Evolutionary conservation across 192 early-diverging fungal genomes (phyloP), one percentile per base, ranked within the genome.

Genomic region (Linnemannia zychae): DNA sequence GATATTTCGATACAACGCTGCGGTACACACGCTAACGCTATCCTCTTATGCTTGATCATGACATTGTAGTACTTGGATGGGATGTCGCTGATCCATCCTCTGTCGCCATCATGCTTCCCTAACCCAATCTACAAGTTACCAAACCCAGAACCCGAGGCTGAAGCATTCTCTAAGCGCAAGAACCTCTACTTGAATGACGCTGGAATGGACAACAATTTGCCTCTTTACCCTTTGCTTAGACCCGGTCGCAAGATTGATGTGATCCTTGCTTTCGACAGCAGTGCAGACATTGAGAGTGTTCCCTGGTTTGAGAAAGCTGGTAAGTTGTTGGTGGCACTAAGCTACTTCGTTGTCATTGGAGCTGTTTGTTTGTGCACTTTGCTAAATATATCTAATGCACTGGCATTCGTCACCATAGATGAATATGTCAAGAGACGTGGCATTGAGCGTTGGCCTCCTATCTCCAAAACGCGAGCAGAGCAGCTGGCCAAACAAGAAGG

Each of bases 151-250:
- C 79, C 84, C 9, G 76, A 78, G 36, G 79, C 77, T 7, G 78
- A 77, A 16, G 49, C 47, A 16, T 44, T 84, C 22, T 81, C 78
- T 67, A 78, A 85, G 28, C 60, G 68, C 71, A 86, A 79, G 68
- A 72, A 87, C 79, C 65, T 78, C 76, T 93, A 90, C 33, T 80
- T 96, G 52, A 94, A 94, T 87, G 96, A 97, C 84, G 95, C 94
- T 20, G 96, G 94, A 12, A 90, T 94, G 86, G 92, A 95, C 63
- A 97, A 97, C 82, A 96, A 97, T 80, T 86, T 95, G 49, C 95
- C 96, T 0, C 90, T 97, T 52, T 94, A 95, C 33, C 93, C 95
- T 24, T 75, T 97, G 22, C 76, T 94, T 34, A 84, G 94, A 7
- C 87, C 90, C 4, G 93, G 92, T 20, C 91, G 96, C 15, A 73